Percentiles rank a stretch among this genome's conserved stretches.
These are phyloP conservation scores for Aspergillus vadensis DNA, from an alignment of 2,329 filamentous ascomycete species.

Conservation along the genomic window DNA sequence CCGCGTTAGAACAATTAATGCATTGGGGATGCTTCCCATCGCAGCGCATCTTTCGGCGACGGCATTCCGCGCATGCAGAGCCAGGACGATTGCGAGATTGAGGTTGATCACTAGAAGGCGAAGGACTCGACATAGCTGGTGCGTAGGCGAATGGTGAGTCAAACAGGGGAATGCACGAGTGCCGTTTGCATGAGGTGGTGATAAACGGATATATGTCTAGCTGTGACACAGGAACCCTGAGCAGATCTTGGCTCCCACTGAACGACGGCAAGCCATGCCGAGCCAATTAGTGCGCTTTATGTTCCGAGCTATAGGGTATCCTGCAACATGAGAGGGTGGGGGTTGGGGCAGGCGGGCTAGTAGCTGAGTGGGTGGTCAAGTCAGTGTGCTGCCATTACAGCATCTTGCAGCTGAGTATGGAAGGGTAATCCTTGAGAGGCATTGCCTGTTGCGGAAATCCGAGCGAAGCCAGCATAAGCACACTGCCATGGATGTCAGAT, in stretches of 20 bases:
- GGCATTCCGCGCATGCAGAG: constrained; percentile 15
- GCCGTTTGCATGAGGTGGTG: not conserved
- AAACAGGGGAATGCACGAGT: too few species aligned
- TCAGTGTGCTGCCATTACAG: not conserved
- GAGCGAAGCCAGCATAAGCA: not conserved
- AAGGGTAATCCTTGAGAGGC: not conserved
- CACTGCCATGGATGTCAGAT: not conserved
- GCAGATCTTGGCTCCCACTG: not conserved
- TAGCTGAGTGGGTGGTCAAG: not conserved
- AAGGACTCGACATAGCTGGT: not conserved
- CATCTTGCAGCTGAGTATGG: not conserved
- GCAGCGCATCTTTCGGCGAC: constrained; percentile 14
- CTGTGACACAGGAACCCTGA: not conserved
- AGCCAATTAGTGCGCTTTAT: not conserved
- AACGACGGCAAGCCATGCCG: not conserved
- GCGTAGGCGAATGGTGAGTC: not conserved
- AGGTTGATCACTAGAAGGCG: not conserved
- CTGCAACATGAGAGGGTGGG: not conserved
- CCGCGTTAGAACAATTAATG: constrained; percentile 3
- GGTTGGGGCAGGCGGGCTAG: not conserved
- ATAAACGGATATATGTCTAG: not conserved
- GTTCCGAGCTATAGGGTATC: not conserved
- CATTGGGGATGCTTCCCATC: constrained; percentile 14
- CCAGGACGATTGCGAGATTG: constrained; percentile 15
- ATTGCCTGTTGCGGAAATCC: not conserved